These are phyloP conservation scores for Trichoderma endophyticum DNA, from an alignment of 2,329 filamentous ascomycete genomes.

Conservation along the genomic window DNA sequence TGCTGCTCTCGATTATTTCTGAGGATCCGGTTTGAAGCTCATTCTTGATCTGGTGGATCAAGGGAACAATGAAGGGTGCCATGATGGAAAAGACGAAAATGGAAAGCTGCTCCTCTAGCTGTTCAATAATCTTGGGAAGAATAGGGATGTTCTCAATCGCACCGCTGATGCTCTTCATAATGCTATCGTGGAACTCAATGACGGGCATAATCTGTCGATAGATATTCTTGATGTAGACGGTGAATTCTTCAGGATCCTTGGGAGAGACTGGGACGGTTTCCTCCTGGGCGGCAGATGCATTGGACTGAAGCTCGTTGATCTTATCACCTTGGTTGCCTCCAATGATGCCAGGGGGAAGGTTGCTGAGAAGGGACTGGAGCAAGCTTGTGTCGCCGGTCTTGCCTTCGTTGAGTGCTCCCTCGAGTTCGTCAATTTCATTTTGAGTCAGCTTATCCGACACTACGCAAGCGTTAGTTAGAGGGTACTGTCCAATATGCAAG, in stretches of 20 bases:
- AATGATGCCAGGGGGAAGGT: conserved; percentile 77
- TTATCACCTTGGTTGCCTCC: conserved; percentile 72
- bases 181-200: conserved; percentile 84
- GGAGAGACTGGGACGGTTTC: conserved; percentile 71
- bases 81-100: conserved; percentile 90
- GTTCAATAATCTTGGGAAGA: conserved; percentile 78
- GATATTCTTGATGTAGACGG: conserved; percentile 68
- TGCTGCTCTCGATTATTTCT: conserved; percentile 82
- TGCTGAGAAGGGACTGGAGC: conserved; percentile 74
- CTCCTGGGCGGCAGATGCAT: conserved; percentile 72
- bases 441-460: conserved; percentile 88
- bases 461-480: conserved; percentile 26
- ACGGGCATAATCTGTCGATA: conserved; percentile 82
- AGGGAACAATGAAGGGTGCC: conserved; percentile 80
- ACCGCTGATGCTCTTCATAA: conserved; percentile 74
- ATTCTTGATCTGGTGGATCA: conserved; percentile 81
- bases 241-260: conserved; percentile 79
- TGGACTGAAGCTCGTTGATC: conserved; percentile 74
- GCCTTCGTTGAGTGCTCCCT: conserved; percentile 71
- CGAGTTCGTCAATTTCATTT: conserved; percentile 83
- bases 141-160: conserved; percentile 83
- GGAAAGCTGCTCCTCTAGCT: conserved; percentile 82
- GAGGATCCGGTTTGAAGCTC: conserved; percentile 83
- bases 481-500: background rate
- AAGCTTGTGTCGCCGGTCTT: conserved; percentile 65